Conservation (phyloP, 495 filamentous ascomycete species). For the Lasiosphaeria ovina region DNA sequence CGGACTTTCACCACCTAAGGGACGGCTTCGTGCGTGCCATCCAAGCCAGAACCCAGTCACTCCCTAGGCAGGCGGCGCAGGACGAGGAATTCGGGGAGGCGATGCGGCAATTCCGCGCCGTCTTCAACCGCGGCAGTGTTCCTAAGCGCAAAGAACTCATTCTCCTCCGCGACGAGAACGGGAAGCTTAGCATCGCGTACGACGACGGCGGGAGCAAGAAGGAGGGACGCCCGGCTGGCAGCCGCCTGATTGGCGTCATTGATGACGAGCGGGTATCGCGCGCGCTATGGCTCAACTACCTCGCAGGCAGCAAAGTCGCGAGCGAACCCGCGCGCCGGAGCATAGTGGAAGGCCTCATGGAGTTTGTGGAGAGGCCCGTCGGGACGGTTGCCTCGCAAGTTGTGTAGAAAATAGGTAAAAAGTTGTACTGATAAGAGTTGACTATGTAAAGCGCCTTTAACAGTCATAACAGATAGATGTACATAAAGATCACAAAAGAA, state of each 20-base stretch:
- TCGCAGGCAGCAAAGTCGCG: constrained; percentile 82
- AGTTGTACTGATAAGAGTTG: neutral
- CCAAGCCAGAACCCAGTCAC: constrained; percentile 42
- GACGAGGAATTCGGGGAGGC: constrained; percentile 69
- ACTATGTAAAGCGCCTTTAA: neutral
- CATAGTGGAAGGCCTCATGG: constrained; percentile 84
- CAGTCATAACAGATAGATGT: neutral
- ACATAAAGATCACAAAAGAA: neutral
- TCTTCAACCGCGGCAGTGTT: constrained; percentile 74
- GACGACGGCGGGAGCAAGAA: constrained; percentile 54
- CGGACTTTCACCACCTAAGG: constrained; percentile 85
- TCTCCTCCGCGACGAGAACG: constrained; percentile 63
- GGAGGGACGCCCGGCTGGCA: constrained; percentile 35
- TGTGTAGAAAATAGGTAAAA: constrained; percentile 18
- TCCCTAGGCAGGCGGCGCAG: constrained; percentile 41
- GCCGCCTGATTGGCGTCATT: constrained; percentile 60
- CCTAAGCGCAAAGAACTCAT: constrained; percentile 73
- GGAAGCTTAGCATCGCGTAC: constrained; percentile 66
- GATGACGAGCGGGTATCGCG: constrained; percentile 75
- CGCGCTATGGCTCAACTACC: constrained; percentile 84
- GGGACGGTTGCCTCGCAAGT: constrained; percentile 81
- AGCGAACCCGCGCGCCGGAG: constrained; percentile 77
- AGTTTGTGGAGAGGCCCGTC: constrained; percentile 82
- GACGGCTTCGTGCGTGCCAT: constrained; percentile 89
- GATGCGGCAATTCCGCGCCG: constrained; percentile 69